These are phyloP conservation scores for Lachnellula occidentalis DNA, from an alignment of 2,329 filamentous ascomycete species.

Conservation along the genomic window DNA sequence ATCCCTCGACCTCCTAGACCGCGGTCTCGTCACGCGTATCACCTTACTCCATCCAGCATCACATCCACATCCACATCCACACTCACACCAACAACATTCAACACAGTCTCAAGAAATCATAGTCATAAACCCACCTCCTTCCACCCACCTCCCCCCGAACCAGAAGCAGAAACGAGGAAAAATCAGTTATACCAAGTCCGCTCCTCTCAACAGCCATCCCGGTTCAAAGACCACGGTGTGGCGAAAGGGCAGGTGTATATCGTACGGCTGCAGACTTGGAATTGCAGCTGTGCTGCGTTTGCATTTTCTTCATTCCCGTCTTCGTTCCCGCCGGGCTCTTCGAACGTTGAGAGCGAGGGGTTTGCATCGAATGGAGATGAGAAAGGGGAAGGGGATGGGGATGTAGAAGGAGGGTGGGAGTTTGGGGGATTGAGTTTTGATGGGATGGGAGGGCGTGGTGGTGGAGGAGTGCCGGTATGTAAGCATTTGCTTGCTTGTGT, in stretches of 20 bases:
- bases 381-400: conserved; percentile 2
- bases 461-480: conserved; percentile 53
- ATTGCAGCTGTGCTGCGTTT: conserved; percentile 85
- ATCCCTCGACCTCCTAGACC: conserved; percentile 82
- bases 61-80: not conserved
- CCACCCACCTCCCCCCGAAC: conserved; percentile 2
- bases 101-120: not conserved
- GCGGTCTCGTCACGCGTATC: conserved; percentile 60
- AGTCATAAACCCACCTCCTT: conserved; percentile 9
- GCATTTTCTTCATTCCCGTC: conserved; percentile 62
- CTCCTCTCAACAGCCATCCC: conserved; percentile 15
- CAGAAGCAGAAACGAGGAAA: not conserved
- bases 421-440: conserved; percentile 44
- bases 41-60: conserved; percentile 15
- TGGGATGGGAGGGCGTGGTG: conserved; percentile 12
- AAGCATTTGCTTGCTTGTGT: conserved; percentile 88
- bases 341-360: conserved; percentile 5
- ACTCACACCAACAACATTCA: no score
- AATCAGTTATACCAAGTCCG: conserved; percentile 20
- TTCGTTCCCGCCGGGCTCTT: not conserved
- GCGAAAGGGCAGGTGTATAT: conserved; percentile 47
- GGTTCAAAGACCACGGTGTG: not conserved
- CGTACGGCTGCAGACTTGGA: conserved; percentile 73
- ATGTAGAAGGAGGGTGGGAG: conserved; percentile 16
- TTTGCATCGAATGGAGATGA: conserved; percentile 11